A percentile compares a stretch with the other conserved stretches of the same genome.
These are phyloP conservation scores for Saccharomycopsis schoenii DNA, from an alignment of 805 yeast genomes.

Conservation along the genomic window DNA sequence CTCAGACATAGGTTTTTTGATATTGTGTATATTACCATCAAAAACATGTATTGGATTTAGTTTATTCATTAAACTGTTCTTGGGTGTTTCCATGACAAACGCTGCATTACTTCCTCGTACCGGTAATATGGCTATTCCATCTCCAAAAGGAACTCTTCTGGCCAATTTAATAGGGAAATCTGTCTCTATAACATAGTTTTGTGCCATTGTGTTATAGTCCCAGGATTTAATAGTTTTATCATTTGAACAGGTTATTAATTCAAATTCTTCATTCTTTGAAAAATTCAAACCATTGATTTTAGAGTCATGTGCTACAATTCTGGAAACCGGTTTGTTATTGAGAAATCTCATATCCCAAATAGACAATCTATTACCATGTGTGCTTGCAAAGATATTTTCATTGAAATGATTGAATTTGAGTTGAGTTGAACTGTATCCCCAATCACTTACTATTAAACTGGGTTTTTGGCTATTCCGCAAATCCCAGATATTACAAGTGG, in stretches of 20 bases:
- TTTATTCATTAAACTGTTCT: neutral
- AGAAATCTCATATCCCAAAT: slow-evolving; percentile 79
- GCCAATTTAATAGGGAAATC: slow-evolving; percentile 83
- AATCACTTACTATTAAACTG: slow-evolving; percentile 74
- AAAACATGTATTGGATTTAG: slow-evolving; percentile 50
- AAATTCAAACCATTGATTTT: slow-evolving; percentile 88
- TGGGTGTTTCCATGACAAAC: slow-evolving; percentile 26
- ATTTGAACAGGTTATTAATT: slow-evolving; percentile 73
- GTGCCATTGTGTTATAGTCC: slow-evolving; percentile 36
- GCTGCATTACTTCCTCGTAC: slow-evolving; percentile 68
- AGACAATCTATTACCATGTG: slow-evolving; percentile 72
- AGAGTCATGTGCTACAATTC: slow-evolving; percentile 67
- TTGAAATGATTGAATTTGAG: slow-evolving; percentile 85
- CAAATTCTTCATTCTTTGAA: slow-evolving; percentile 46
- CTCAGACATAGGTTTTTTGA: slow-evolving; percentile 72
- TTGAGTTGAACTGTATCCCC: slow-evolving; percentile 91
- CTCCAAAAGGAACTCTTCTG: slow-evolving; percentile 80
- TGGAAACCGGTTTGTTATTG: slow-evolving; percentile 60
- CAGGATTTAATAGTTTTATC: slow-evolving; percentile 79
- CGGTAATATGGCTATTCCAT: slow-evolving; percentile 84
- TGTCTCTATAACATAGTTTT: slow-evolving; percentile 24
- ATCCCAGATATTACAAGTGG: slow-evolving; percentile 86
- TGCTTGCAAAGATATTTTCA: slow-evolving; percentile 68
- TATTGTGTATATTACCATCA: slow-evolving; percentile 47
- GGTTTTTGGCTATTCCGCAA: slow-evolving; percentile 68